Base-by-base conservation (phyloP, 2,329 filamentous ascomycete genomes). In the Ceratocystis eucalypticola region DNA sequence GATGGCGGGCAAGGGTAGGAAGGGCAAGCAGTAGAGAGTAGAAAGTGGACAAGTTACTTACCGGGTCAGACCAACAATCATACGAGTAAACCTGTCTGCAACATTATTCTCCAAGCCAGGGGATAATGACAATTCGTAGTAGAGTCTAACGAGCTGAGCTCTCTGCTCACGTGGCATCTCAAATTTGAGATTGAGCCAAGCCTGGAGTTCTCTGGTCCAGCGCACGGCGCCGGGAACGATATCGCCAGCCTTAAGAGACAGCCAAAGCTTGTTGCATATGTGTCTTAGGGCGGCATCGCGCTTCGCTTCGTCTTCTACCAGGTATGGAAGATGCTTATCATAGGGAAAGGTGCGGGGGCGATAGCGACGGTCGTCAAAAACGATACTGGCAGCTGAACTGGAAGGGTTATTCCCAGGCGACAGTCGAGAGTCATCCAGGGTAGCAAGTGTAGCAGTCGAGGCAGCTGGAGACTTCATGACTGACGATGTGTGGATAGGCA, bases 21-120 rank as follows among this genome's bases (percentile, higher is more conserved):
- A 12, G 48, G 48, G 22, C 20, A 8, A 5, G 46, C 20, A n/a
- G 22, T 53, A 15, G 8, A 8, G 48, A 25, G 48, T 53, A 28
- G 59, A 46, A 53, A 28, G 15, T 10, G 25, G 22, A 25, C 22
- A 53, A 65, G 48, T 53, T 66, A 78, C 86, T 76, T 78, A 94
- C 91, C 94, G 95, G n/a, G 92, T 96, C 71, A 99, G 78, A 10
- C 90, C 86, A 76, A 96, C 88, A 73, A 97, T 93, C 92, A 97
- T 97, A 79, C 90, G 94, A 59, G 93, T 84, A 74, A 99, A 99
- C 68, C 93, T 85, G 76, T 99, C 95, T 3, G 91, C 84, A 7
- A 92, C 86, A 68, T 82, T 82, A 64, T 84, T 83, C 73, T 97
- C 93, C 66, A 99, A 81, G 2, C 95, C 94, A 0, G 93, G 94